Evolutionary conservation across 2,329 filamentous ascomycete species (phyloP), one percentile per base, ranked within the genome.

Genomic region (Myriosclerotinia duriaeana): DNA sequence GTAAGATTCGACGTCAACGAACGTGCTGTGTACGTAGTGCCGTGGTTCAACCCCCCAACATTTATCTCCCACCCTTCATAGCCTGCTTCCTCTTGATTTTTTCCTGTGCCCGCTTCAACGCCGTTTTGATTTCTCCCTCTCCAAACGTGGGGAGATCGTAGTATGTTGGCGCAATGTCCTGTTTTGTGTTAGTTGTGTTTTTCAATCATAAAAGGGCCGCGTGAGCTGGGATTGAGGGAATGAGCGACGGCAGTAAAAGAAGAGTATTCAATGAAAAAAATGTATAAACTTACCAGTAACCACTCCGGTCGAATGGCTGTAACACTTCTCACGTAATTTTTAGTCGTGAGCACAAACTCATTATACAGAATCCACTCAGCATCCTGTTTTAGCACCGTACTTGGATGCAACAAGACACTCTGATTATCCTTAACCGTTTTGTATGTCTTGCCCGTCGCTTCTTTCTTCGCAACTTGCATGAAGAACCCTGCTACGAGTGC

Each of bases 311-410:
- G 90, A 65, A 99, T 89, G 40, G 91, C 88, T 15, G 93, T 98
- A 58, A 97, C 92, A 0, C 92, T 97, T 66, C 96, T 87, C 74
- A 99, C 94, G 78, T 97, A 99, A 80, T 98, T 96, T 85, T 99
- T 97, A 64, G 91, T 95, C 0, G 95, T 99, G 66, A 99, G 86
- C 15, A 99, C 95, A 76, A 98, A 99, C 77, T 99, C 96, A 75
- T 98, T 97, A 80, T 99, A 99, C 36, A 99, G 82, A 36, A 99
- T 92, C 95, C 95, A 99, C 72, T 99, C 95, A 72, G 89, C 92
- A 67, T 97, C 93, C 67, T 92, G 89, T 61, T 88, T 86, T 30
- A 99, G 83, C 42, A 97, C 93, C 0, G 93, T 97, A 71, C 91
- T 95, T 2, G 95, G 95, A 79, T 99, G 95, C 68, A 99, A 85